Evolutionary conservation across 331 rosid genomes (phyloP).

Genomic region (Malus hybrid): DNA sequence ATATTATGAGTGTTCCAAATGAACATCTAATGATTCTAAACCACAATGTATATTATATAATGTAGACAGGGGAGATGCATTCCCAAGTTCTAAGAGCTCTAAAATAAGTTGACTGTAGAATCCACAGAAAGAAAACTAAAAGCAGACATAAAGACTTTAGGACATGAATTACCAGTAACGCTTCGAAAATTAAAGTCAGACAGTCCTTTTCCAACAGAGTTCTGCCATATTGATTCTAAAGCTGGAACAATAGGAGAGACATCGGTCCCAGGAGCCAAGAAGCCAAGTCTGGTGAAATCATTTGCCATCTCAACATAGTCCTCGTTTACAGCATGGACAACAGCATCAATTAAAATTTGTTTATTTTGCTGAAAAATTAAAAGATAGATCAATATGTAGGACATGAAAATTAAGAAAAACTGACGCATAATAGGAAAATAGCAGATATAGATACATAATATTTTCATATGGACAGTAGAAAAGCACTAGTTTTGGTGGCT

Average conservation of each 20-base stretch:
- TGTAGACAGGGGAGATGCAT: not conserved
- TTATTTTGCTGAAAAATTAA: slow-evolving; percentile 74
- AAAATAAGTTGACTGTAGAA: not conserved
- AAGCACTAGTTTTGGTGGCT: not conserved
- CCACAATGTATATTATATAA: not conserved
- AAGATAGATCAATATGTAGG: slow-evolving; percentile 20
- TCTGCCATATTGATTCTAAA: slow-evolving; percentile 98
- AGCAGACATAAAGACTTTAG: not conserved
- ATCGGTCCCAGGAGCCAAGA: slow-evolving; percentile 90
- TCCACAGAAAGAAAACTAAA: not conserved
- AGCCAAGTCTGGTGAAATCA: slow-evolving; percentile 96
- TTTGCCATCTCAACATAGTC: slow-evolving; percentile 97
- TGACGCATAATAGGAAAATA: not conserved
- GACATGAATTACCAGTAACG: slow-evolving; percentile 62
- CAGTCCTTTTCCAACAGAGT: slow-evolving; percentile 92
- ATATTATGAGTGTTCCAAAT: not conserved
- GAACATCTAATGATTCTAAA: not conserved
- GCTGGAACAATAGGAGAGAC: slow-evolving; percentile 96
- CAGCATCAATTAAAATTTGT: slow-evolving; percentile 94
- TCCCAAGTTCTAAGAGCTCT: not conserved
- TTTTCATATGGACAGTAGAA: not conserved
- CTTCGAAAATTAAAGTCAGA: slow-evolving; percentile 92
- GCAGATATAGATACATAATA: not conserved
- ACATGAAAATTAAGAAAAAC: not conserved
- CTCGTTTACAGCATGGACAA: slow-evolving; percentile 97